phyloP scores from a whole-genome alignment of 805 yeast species.

The Metschnikowia shivogae region DNA sequence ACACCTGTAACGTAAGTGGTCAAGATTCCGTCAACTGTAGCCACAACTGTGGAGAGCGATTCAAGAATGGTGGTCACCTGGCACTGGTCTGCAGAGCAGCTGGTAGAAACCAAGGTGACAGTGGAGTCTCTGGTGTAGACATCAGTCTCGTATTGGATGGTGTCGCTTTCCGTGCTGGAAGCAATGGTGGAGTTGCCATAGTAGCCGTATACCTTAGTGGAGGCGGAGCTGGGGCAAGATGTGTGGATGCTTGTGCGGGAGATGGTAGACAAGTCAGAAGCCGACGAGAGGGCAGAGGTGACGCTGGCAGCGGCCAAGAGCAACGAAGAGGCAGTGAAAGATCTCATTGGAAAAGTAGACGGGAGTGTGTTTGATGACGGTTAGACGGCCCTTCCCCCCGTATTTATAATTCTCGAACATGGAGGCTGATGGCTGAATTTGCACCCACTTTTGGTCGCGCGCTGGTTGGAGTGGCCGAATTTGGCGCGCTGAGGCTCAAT shows the following conservation, averaged over 20 bases:
- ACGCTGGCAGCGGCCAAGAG: slow-evolving; percentile 9
- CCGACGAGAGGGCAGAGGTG: slow-evolving; percentile 6
- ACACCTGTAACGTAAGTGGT: slow-evolving; percentile 35
- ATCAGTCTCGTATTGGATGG: slow-evolving; percentile 12
- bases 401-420: background rate
- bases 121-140: slow-evolving; percentile 13
- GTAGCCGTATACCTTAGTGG: slow-evolving; percentile 2
- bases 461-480: slow-evolving; percentile 2
- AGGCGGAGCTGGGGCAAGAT: slow-evolving; percentile 9
- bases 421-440: background rate
- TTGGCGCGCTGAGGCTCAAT: background rate
- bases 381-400: background rate
- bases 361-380: background rate
- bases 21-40: slow-evolving; percentile 36
- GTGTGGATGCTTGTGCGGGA: slow-evolving; percentile 16
- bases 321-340: slow-evolving; percentile 5
- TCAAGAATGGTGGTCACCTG: slow-evolving; percentile 32
- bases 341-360: slow-evolving; percentile 8
- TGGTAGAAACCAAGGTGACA: slow-evolving; percentile 21
- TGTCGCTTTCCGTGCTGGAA: slow-evolving; percentile 5
- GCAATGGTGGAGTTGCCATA: slow-evolving; percentile 10
- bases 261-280: slow-evolving; percentile 11
- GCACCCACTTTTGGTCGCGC: slow-evolving; percentile 3
- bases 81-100: slow-evolving; percentile 29
- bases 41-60: slow-evolving; percentile 30